These are phyloP conservation scores for Patellaria atrata DNA, from an alignment of 495 filamentous ascomycete genomes.

Conservation along the genomic window DNA sequence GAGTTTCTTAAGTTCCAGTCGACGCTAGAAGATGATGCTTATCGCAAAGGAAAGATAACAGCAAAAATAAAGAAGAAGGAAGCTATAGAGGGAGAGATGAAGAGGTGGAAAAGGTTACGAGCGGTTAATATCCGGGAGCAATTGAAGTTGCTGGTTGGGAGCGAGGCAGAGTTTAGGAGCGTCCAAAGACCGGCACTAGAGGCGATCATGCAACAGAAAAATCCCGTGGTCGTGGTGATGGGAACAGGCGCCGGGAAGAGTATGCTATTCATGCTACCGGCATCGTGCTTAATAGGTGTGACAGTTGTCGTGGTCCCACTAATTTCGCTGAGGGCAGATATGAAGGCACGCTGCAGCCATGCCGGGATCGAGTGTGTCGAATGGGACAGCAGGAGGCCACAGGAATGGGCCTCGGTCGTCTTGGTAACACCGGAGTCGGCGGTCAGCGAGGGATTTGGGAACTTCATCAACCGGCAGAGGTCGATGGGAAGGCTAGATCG, in stretches of 20 bases:
- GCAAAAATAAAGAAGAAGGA: conserved; percentile 1
- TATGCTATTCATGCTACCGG: conserved; percentile 21
- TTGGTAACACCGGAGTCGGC: conserved; percentile 14
- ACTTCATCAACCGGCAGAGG: conserved; percentile 17
- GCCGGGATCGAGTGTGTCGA: conserved; percentile 13
- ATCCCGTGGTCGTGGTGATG: conserved; percentile 18
- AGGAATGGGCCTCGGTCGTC: conserved; percentile 13
- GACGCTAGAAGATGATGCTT: conserved; percentile 2
- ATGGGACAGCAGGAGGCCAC: conserved; percentile 9
- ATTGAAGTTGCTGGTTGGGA: conserved; percentile 12
- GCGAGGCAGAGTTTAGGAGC: conserved; percentile 3
- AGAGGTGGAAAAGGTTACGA: conserved; percentile 6
- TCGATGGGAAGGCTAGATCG: conserved; percentile 11
- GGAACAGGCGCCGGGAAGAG: conserved; percentile 16
- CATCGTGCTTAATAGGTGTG: conserved; percentile 6
- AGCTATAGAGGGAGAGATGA: conserved; percentile 2
- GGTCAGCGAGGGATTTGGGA: conserved; percentile 8
- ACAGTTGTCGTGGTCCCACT: conserved; percentile 14
- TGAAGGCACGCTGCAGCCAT: conserved; percentile 5
- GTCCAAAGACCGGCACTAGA: conserved; percentile 4
- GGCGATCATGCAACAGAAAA: conserved; percentile 5
- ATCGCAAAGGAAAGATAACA: conserved; percentile 2
- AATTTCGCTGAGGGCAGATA: conserved; percentile 13
- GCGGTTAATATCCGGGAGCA: background rate
- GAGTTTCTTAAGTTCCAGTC: conserved; percentile 1